phyloP scores from a whole-genome alignment of 441 rosid species.

The Populus trichocarpa region DNA sequence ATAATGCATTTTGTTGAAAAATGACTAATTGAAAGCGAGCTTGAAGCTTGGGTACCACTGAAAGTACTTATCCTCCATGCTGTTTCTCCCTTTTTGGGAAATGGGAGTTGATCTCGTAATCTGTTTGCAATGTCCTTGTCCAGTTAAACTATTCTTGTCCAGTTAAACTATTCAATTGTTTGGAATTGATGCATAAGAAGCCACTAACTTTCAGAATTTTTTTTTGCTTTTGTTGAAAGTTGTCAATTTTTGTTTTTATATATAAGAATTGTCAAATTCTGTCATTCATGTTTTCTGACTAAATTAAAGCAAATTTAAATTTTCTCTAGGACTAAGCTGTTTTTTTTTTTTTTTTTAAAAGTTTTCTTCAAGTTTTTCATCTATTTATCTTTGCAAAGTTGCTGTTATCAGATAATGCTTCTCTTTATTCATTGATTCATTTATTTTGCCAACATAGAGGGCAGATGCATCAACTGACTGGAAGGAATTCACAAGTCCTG shows the following conservation, averaged over 20 bases:
- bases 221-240: not conserved
- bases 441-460: constrained; percentile 47
- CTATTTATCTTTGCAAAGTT: too few relatives aligned
- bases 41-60: not conserved
- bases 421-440: constrained; percentile 3
- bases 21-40: not conserved
- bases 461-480: constrained; percentile 87
- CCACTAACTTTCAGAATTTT: not conserved
- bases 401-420: not conserved
- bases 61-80: not conserved
- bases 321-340: constrained; percentile 3
- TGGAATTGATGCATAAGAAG: not conserved
- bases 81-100: not conserved
- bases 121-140: not conserved
- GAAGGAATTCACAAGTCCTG: constrained; percentile 82
- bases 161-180: not conserved
- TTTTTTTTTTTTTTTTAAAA: not conserved
- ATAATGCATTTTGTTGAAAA: not conserved
- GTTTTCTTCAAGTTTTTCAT: not conserved
- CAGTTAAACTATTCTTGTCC: not conserved
- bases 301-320: not conserved
- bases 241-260: not conserved
- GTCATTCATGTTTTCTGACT: not conserved
- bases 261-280: constrained; percentile 8
- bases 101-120: not conserved